Evolutionary conservation across 2,329 filamentous ascomycete genomes (phyloP).

Genomic region (Alternaria metachromatica): DNA sequence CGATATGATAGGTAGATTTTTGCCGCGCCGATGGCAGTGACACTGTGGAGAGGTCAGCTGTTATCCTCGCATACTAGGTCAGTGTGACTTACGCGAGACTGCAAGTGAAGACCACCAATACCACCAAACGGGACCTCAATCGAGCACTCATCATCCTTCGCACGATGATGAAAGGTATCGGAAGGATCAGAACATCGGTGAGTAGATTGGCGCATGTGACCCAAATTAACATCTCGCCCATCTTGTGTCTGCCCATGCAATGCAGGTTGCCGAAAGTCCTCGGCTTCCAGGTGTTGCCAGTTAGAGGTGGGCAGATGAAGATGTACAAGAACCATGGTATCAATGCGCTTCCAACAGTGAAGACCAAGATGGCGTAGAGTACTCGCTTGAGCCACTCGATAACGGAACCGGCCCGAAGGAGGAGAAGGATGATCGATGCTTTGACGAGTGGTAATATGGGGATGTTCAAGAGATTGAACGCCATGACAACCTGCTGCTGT

Average conservation of each 20-base stretch:
- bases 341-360: constrained; percentile 45
- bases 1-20: constrained; percentile 52
- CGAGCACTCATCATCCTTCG: constrained; percentile 51
- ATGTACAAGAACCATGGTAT: constrained; percentile 49
- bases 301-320: constrained; percentile 49
- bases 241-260: constrained; percentile 46
- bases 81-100: constrained; percentile 44
- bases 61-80: neutral
- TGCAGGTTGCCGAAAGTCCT: constrained; percentile 48
- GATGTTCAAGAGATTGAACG: constrained; percentile 50
- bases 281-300: constrained; percentile 49
- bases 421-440: constrained; percentile 49
- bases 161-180: constrained; percentile 51
- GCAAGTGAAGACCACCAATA: constrained; percentile 49
- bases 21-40: constrained; percentile 48
- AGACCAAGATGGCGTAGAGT: constrained; percentile 47
- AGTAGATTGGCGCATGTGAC: constrained; percentile 52
- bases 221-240: constrained; percentile 50
- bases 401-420: constrained; percentile 48
- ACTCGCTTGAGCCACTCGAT: constrained; percentile 48
- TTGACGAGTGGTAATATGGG: constrained; percentile 52
- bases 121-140: constrained; percentile 47
- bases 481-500: constrained; percentile 37
- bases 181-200: constrained; percentile 50
- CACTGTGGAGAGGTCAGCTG: constrained; percentile 28